These are phyloP conservation scores for Ascoidea rubescens DNA, from an alignment of 805 yeast species.

Conservation along the genomic window DNA sequence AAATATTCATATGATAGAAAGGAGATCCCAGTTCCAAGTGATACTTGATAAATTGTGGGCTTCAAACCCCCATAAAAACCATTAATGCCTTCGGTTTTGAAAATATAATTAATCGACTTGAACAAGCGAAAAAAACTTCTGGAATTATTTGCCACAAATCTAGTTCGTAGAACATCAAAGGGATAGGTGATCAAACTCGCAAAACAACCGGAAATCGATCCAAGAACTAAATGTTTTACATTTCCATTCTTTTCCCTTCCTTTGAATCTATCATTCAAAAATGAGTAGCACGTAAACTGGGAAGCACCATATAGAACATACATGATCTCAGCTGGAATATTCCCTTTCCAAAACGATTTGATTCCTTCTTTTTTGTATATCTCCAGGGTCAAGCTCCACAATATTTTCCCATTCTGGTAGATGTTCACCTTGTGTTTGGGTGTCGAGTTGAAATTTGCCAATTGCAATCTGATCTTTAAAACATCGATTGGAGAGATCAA, in stretches of 20 bases:
- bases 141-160: constrained; percentile 49
- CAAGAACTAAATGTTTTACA: constrained; percentile 33
- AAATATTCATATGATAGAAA: constrained; percentile 8
- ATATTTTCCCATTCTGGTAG: not conserved
- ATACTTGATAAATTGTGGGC: constrained; percentile 22
- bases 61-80: constrained; percentile 38
- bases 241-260: constrained; percentile 10
- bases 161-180: constrained; percentile 76
- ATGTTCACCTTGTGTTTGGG: not conserved
- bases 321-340: constrained; percentile 80
- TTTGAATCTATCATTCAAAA: constrained; percentile 30
- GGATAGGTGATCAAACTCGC: constrained; percentile 78
- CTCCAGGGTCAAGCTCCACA: constrained; percentile 22
- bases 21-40: constrained; percentile 7
- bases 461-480: constrained; percentile 56
- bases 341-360: constrained; percentile 87
- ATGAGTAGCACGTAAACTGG: constrained; percentile 66
- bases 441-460: constrained; percentile 19
- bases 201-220: constrained; percentile 61
- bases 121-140: constrained; percentile 20
- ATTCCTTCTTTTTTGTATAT: constrained; percentile 55
- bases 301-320: constrained; percentile 75
- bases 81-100: constrained; percentile 19
- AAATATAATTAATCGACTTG: constrained; percentile 22
- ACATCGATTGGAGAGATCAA: constrained; percentile 65